phyloP scores from a whole-genome alignment of 164 flowering plant species.

The Echeveria elegans region DNA sequence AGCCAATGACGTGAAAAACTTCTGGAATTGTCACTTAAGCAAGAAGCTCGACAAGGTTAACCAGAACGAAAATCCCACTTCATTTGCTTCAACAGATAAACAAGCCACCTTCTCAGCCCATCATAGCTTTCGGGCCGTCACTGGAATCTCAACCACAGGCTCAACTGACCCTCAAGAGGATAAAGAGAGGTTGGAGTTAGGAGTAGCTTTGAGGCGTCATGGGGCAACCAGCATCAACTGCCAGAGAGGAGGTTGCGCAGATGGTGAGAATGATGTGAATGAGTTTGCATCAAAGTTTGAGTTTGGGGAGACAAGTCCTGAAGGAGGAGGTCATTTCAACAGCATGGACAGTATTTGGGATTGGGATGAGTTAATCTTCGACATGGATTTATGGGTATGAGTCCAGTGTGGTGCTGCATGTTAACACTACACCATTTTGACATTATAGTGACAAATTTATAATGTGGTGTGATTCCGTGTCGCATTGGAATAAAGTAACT shows the following conservation, averaged over 20 bases:
- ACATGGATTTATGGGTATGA: slow-evolving; percentile 10
- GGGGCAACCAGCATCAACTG: not conserved
- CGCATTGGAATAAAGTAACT: no score
- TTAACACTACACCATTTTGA: no score
- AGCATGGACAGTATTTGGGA: slow-evolving; percentile 3
- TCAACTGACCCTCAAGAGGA: not conserved
- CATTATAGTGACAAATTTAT: no score
- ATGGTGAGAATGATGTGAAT: not conserved
- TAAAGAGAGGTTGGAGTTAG: not conserved
- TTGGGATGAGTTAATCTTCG: slow-evolving; percentile 5
- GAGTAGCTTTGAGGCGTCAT: not conserved
- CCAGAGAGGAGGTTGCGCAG: not conserved
- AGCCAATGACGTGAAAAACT: slow-evolving; percentile 9
- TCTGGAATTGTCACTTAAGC: slow-evolving; percentile 11
- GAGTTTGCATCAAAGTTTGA: not conserved
- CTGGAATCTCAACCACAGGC: not conserved
- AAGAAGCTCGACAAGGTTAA: slow-evolving; percentile 1
- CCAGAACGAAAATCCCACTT: not conserved
- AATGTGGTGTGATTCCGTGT: no score
- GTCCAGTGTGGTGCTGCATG: not conserved
- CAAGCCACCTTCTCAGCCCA: slow-evolving; percentile 4
- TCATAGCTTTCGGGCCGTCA: not conserved
- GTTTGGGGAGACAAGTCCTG: not conserved
- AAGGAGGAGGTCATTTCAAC: not conserved
- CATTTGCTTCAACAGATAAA: not conserved